A percentile compares a stretch with the other conserved stretches of the same genome.
These are phyloP conservation scores for Cyclaneusma minus DNA, from an alignment of 2,329 filamentous ascomycete genomes.

Conservation along the genomic window DNA sequence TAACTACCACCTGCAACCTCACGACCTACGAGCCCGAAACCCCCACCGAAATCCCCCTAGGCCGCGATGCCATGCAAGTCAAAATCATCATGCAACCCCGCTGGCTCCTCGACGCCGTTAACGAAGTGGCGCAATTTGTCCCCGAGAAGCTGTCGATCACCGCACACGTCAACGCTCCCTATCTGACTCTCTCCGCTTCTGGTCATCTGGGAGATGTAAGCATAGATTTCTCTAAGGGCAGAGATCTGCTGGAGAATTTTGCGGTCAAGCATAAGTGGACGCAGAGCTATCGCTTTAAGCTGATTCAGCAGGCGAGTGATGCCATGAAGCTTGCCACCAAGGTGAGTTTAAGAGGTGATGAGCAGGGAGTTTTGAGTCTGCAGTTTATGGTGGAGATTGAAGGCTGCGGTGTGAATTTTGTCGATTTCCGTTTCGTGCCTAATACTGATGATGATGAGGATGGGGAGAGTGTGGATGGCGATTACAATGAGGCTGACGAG, in stretches of 20 bases:
- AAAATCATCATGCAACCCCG: slow-evolving; percentile 88
- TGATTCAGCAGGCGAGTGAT: slow-evolving; percentile 70
- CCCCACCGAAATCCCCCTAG: slow-evolving; percentile 74
- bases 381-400: slow-evolving; percentile 95
- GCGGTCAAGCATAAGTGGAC: slow-evolving; percentile 41
- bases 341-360: slow-evolving; percentile 77
- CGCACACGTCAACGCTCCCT: slow-evolving; percentile 47
- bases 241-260: slow-evolving; percentile 61
- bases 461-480: slow-evolving; percentile 3
- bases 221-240: slow-evolving; percentile 49
- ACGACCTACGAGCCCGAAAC: slow-evolving; percentile 71
- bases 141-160: slow-evolving; percentile 52
- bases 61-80: slow-evolving; percentile 63
- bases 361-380: slow-evolving; percentile 78
- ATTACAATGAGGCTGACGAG: slow-evolving; percentile 1
- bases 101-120: slow-evolving; percentile 56
- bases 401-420: slow-evolving; percentile 50
- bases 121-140: no score
- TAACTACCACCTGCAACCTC: slow-evolving; percentile 80
- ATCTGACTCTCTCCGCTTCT: slow-evolving; percentile 57
- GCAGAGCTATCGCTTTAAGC: slow-evolving; percentile 73
- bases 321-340: slow-evolving; percentile 92
- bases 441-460: slow-evolving; percentile 47
- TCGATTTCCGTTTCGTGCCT: slow-evolving; percentile 74
- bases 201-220: slow-evolving; percentile 44